A percentile compares a stretch with the other conserved stretches of the same genome.
phyloP scores from a whole-genome alignment of 2,329 filamentous ascomycete genomes.

The Penicillium sp. region DNA sequence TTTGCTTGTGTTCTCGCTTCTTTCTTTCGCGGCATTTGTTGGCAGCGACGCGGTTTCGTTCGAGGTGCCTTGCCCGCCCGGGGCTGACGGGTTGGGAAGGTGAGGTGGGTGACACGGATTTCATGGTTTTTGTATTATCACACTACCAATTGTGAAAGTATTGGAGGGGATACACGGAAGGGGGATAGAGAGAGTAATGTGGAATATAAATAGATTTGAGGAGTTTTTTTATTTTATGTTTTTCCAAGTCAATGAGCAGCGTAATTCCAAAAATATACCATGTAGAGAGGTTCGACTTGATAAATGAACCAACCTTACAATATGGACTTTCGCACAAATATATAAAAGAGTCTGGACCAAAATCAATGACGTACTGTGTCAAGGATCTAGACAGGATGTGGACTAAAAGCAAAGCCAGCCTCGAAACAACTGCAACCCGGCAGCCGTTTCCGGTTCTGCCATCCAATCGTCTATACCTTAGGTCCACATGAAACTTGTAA shows the following conservation, averaged over 20 bases:
- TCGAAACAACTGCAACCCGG: background rate
- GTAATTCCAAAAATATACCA: background rate
- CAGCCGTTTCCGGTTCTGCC: constrained; percentile 7
- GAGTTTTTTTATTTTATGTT: background rate
- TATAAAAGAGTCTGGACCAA: constrained; percentile 4
- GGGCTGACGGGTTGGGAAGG: background rate
- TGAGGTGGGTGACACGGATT: background rate
- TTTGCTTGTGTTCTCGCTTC: constrained; percentile 22
- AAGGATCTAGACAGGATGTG: background rate
- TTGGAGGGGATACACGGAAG: background rate
- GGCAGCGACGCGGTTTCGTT: constrained; percentile 26
- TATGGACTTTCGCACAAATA: background rate
- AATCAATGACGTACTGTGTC: constrained; percentile 6
- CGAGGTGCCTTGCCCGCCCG: constrained; percentile 20
- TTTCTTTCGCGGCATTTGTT: constrained; percentile 26
- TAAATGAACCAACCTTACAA: background rate
- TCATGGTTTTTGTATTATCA: background rate
- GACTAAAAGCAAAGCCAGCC: background rate
- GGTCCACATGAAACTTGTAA: background rate
- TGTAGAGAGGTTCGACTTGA: background rate
- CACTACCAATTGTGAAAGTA: background rate
- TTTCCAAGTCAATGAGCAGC: background rate
- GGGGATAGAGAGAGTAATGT: background rate
- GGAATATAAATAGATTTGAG: background rate
- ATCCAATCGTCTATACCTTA: background rate